A percentile compares a stretch with the other conserved stretches of the same genome.
Evolutionary conservation across 768 basidiomycete species (phyloP).

Genomic region (Rubroboletus pulcherrimus): DNA sequence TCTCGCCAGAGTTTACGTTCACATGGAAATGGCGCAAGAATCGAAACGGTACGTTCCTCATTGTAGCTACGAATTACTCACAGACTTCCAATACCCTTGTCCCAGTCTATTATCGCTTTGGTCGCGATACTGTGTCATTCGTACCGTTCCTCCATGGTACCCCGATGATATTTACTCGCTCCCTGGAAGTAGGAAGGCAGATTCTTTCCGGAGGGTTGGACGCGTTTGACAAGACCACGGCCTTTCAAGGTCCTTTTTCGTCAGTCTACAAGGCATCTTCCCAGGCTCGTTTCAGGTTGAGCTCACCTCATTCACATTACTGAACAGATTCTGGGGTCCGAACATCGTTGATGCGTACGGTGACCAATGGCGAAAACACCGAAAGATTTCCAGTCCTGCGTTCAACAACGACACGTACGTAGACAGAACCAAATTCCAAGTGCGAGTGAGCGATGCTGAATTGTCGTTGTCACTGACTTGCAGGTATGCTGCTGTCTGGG

Average conservation of each 20-base stretch:
- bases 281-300: not conserved
- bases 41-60: constrained; percentile 8
- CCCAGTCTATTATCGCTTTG: constrained; percentile 11
- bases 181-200: constrained; percentile 14
- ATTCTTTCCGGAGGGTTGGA: constrained; percentile 7
- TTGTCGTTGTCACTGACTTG: not conserved
- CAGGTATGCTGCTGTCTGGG: constrained; percentile 17
- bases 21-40: constrained; percentile 19
- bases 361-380: constrained; percentile 19
- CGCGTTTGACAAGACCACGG: not conserved
- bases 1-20: constrained; percentile 6
- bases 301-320: not conserved
- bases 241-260: not conserved
- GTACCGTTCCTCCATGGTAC: constrained; percentile 12
- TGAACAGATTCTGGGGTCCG: constrained; percentile 20
- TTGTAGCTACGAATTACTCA: not conserved
- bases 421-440: not conserved
- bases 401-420: constrained; percentile 22
- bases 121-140: constrained; percentile 16
- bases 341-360: constrained; percentile 10
- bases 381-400: constrained; percentile 15
- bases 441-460: not conserved
- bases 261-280: not conserved
- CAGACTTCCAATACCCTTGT: not conserved
- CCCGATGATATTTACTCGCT: constrained; percentile 17